Evolutionary conservation across 2,329 filamentous ascomycete species (phyloP).

Genomic region (Polychaeton citri): DNA sequence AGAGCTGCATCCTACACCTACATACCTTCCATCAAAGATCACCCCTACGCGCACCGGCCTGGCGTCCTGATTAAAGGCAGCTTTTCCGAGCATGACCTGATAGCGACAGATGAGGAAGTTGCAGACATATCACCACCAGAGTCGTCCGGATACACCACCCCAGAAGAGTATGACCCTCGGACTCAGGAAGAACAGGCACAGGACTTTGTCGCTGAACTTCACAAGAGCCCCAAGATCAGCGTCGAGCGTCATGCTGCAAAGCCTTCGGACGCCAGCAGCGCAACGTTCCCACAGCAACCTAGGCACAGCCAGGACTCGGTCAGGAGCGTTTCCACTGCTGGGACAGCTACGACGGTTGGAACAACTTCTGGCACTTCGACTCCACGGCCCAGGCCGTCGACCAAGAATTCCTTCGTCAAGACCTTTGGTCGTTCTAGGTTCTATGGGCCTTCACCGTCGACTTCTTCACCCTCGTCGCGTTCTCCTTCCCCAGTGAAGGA

Average conservation of each 20-base stretch:
- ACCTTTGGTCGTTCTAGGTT: background rate
- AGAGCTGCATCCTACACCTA: constrained; percentile 47
- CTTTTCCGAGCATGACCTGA: constrained; percentile 35
- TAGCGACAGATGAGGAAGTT: constrained; percentile 19
- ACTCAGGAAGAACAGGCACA: constrained; percentile 16
- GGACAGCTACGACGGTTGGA: constrained; percentile 11
- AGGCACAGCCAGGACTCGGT: constrained; percentile 11
- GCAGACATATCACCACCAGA: constrained; percentile 23
- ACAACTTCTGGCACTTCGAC: constrained; percentile 9
- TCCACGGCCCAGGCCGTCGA: background rate
- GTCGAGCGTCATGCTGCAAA: no score
- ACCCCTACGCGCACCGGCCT: constrained; percentile 12
- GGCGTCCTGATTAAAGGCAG: constrained; percentile 33
- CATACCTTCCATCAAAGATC: constrained; percentile 28
- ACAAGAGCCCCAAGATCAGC: constrained; percentile 17
- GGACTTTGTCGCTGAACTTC: constrained; percentile 17
- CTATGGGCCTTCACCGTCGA: constrained; percentile 3
- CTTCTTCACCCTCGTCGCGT: constrained; percentile 15
- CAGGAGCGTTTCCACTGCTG: constrained; percentile 1
- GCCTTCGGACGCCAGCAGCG: no score
- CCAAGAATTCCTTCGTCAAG: background rate
- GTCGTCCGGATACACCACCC: constrained; percentile 32
- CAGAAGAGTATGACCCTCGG: constrained; percentile 23
- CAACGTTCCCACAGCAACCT: constrained; percentile 1
- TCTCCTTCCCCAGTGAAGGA: constrained; percentile 19